These are phyloP conservation scores for Seiridium cupressi DNA, from an alignment of 2,329 filamentous ascomycete genomes.

Conservation along the genomic window DNA sequence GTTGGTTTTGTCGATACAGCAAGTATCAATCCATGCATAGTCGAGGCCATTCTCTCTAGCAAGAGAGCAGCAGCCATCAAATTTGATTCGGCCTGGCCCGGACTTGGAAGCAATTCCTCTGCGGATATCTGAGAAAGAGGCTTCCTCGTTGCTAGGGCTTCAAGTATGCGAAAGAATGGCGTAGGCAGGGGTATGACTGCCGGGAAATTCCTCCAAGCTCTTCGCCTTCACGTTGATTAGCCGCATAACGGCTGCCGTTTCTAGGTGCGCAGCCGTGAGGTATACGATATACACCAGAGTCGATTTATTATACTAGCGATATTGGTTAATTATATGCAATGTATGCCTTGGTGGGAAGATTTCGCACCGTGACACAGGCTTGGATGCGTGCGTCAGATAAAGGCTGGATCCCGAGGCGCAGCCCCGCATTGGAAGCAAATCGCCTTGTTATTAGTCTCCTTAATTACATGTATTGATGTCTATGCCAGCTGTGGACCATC, in stretches of 20 bases:
- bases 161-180: neutral
- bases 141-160: neutral
- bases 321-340: too few species aligned
- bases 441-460: too few species aligned
- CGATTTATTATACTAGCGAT: too few species aligned
- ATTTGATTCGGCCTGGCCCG: neutral
- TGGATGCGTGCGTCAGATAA: too few species aligned
- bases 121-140: neutral
- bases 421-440: too few species aligned
- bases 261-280: too few species aligned
- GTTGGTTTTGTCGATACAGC: neutral
- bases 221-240: neutral
- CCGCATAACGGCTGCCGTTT: neutral
- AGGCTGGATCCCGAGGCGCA: too few species aligned
- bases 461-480: too few species aligned
- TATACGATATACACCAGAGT: too few species aligned
- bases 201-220: neutral
- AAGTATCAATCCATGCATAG: neutral
- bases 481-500: too few species aligned
- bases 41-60: neutral
- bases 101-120: neutral
- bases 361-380: too few species aligned
- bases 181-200: neutral
- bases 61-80: neutral
- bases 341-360: too few species aligned